phyloP scores from a whole-genome alignment of 257 asterid species.

The Rehmannia glutinosa region DNA sequence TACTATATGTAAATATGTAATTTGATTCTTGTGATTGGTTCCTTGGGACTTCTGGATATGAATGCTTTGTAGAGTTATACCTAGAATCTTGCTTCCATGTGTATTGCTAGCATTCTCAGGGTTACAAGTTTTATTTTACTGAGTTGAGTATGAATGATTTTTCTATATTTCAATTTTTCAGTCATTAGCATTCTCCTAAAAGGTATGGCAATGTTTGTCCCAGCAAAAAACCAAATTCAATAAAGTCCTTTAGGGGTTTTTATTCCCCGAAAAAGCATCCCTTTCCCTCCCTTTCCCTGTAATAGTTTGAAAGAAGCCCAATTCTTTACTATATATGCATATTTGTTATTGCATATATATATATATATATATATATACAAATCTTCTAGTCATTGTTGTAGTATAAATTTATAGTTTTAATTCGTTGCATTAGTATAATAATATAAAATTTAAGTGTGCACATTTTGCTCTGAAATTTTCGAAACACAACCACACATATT shows the following conservation, averaged over 20 bases:
- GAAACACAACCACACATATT: neutral
- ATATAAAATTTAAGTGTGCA: neutral
- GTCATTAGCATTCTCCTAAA: neutral
- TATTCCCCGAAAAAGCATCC: too few species aligned
- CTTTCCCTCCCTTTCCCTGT: too few species aligned
- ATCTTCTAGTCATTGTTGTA: too few species aligned
- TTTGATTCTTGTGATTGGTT: neutral
- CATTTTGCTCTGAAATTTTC: neutral
- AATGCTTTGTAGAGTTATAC: neutral
- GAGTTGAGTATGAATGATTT: neutral
- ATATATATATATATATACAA: too few species aligned
- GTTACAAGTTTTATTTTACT: neutral
- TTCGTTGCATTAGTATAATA: too few species aligned
- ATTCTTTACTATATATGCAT: too few species aligned
- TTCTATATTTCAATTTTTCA: neutral
- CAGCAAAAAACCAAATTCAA: too few species aligned
- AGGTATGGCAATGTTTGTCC: too few species aligned
- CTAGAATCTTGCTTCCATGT: slow-evolving; percentile 1
- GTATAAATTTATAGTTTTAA: too few species aligned
- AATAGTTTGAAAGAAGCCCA: too few species aligned
- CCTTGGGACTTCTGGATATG: neutral
- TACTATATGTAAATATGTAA: neutral
- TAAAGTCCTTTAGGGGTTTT: too few species aligned
- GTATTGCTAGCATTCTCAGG: neutral
- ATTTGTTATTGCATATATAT: too few species aligned